Evolutionary conservation across 2,329 filamentous ascomycete species (phyloP).

Genomic region (Ceratocystis smalleyi): DNA sequence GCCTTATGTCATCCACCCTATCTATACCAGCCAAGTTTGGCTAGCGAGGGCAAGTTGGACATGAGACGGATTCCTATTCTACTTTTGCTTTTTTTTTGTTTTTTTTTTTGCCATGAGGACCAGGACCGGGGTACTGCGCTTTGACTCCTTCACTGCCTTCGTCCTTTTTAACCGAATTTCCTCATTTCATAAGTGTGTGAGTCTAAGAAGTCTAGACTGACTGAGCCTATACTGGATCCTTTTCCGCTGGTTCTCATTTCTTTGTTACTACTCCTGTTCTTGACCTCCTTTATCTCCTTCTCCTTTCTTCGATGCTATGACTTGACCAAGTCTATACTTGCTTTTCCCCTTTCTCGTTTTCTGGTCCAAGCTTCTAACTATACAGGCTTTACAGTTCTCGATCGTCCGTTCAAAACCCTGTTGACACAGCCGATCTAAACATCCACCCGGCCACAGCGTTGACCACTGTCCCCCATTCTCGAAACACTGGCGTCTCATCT

Average conservation of each 20-base stretch:
- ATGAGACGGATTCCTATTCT: not conserved
- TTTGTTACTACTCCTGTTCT: not conserved
- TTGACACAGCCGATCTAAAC: conserved; percentile 7
- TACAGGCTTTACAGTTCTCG: not conserved
- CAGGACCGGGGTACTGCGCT: conserved; percentile 5
- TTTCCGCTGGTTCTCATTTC: not conserved
- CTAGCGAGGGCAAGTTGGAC: not conserved
- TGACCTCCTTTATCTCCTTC: not conserved
- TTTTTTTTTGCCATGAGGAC: not conserved
- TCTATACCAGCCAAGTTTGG: not conserved
- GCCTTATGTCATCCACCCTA: not conserved
- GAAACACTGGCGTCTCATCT: conserved; percentile 15
- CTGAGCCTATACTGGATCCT: not conserved
- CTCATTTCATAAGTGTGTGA: conserved; percentile 6
- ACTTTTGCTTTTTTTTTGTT: not conserved
- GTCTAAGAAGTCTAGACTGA: conserved; percentile 1
- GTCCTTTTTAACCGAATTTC: not conserved
- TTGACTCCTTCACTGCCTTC: conserved; percentile 8
- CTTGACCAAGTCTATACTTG: not conserved
- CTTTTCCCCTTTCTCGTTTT: not conserved
- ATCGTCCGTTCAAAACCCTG: conserved; percentile 10
- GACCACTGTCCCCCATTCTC: conserved; percentile 3
- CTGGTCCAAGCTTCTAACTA: not conserved
- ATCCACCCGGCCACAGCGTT: not conserved
- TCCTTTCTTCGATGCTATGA: not conserved